Evolutionary conservation across 495 filamentous ascomycete genomes (phyloP).

Genomic region (Melanomma pulvis-pyrius): DNA sequence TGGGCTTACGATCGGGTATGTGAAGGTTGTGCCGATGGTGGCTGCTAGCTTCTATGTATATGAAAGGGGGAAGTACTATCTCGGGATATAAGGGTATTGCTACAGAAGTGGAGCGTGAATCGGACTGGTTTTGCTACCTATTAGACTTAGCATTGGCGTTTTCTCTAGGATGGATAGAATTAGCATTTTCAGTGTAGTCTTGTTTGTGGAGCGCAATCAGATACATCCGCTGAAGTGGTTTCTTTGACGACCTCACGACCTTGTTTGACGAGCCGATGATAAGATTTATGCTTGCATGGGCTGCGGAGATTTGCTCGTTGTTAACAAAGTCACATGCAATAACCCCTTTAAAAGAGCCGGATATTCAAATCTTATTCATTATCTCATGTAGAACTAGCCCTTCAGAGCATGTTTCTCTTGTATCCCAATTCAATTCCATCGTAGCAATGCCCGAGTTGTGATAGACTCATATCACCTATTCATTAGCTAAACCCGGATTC

Average conservation of each 20-base stretch:
- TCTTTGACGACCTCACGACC: no score
- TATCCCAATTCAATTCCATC: no score
- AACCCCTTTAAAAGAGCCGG: no score
- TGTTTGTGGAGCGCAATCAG: neutral
- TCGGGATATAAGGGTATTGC: slow-evolving; percentile 62
- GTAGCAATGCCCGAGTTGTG: neutral
- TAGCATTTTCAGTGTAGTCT: neutral
- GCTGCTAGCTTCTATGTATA: slow-evolving; percentile 81
- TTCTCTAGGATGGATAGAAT: neutral
- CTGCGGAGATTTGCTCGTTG: no score
- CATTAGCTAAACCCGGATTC: neutral
- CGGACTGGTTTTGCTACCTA: neutral
- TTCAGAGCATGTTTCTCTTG: no score
- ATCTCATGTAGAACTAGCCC: neutral
- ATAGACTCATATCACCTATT: neutral
- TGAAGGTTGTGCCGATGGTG: slow-evolving; percentile 89
- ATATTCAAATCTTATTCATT: neutral
- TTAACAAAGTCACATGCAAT: no score
- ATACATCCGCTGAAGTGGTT: neutral
- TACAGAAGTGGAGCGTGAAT: neutral
- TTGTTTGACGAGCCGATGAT: no score
- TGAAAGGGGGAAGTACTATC: slow-evolving; percentile 73
- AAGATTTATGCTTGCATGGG: no score
- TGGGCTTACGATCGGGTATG: slow-evolving; percentile 89
- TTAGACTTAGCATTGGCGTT: slow-evolving; percentile 8